Evolutionary conservation across 1,284 basidiomycete genomes (phyloP), one percentile per base, ranked within the genome.

Genomic region (Cryptococcus sp.): DNA sequence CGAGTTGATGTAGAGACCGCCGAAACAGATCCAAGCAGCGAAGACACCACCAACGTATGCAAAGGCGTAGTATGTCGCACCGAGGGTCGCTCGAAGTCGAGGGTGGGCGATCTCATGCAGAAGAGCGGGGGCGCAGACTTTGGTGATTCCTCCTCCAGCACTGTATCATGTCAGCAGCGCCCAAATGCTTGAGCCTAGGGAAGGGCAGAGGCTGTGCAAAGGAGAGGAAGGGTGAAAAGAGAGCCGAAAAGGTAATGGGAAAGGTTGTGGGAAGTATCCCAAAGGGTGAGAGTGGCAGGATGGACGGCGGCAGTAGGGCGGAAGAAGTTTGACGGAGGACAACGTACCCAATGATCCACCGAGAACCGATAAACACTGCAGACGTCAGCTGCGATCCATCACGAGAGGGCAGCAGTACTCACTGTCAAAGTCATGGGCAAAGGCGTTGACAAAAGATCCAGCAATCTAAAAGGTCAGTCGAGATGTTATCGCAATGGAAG

Each of bases 401-500:
- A 21, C 23, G 12, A 9, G 6, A 12, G 23, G 5, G 9, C 11
- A 23, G 7, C 5, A 9, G 11, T 7, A 43, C 41, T 26, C 26
- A 43, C 41, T 43, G 21, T 16, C n/a, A 32, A 43, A 43, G 43
- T 54, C 51, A 22, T 56, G 43, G 1, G 60, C 51, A 22, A 65
- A 59, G 11, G 58, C 54, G 40, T 65, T 62, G 23, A 66, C 47
- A 22, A 68, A 33, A 7, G 51, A 47, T 3, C 64, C 65, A 6
- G 48, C 50, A 26, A 52, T 45, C 43, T 35, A n/a, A 18, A 25
- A n/a, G n/a, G 18, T 23, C 28, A 19, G 18, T 24, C 34, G n/a
- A 36, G 24, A 10, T 14, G 31, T 12, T 24, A 22, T 18, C 41
- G n/a, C 11, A n/a, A 25, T n/a, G n/a, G n/a, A n/a, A n/a, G n/a